A percentile compares a stretch with the other conserved stretches of the same genome.
These are phyloP conservation scores for Apocynum venetum DNA, from an alignment of 257 asterid species.

Conservation along the genomic window DNA sequence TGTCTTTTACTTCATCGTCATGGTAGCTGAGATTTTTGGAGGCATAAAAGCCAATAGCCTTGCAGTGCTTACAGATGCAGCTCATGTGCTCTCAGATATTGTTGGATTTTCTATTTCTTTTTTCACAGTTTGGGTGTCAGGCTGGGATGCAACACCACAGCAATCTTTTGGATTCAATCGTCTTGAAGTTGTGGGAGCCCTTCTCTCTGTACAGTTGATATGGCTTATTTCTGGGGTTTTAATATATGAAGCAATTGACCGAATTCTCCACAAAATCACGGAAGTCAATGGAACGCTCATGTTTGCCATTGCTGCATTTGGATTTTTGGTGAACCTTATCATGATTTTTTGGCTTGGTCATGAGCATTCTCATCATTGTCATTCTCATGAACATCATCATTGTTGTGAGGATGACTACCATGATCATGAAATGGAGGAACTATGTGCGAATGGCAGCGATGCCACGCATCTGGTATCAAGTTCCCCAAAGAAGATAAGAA, in stretches of 20 bases:
- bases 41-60: conserved; percentile 74
- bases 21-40: conserved; percentile 68
- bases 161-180: conserved; percentile 74
- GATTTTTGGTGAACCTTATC: conserved; percentile 55
- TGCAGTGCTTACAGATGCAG: conserved; percentile 76
- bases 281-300: conserved; percentile 63
- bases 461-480: conserved; percentile 29
- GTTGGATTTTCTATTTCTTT: conserved; percentile 67
- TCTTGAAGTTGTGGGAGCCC: conserved; percentile 77
- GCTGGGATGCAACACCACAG: conserved; percentile 61
- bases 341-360: conserved; percentile 70
- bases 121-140: conserved; percentile 59
- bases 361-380: conserved; percentile 51
- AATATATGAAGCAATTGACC: conserved; percentile 57
- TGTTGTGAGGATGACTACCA: conserved; percentile 19
- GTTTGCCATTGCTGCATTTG: conserved; percentile 69
- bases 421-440: conserved; percentile 30
- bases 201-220: conserved; percentile 66
- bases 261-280: conserved; percentile 37
- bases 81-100: conserved; percentile 65
- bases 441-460: conserved; percentile 27
- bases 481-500: conserved; percentile 22
- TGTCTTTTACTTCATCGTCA: conserved; percentile 43
- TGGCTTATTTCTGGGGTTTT: conserved; percentile 58
- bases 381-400: conserved; percentile 30